These are phyloP conservation scores for Pisolithus tinctorius DNA, from an alignment of 768 basidiomycete genomes.

Conservation along the genomic window DNA sequence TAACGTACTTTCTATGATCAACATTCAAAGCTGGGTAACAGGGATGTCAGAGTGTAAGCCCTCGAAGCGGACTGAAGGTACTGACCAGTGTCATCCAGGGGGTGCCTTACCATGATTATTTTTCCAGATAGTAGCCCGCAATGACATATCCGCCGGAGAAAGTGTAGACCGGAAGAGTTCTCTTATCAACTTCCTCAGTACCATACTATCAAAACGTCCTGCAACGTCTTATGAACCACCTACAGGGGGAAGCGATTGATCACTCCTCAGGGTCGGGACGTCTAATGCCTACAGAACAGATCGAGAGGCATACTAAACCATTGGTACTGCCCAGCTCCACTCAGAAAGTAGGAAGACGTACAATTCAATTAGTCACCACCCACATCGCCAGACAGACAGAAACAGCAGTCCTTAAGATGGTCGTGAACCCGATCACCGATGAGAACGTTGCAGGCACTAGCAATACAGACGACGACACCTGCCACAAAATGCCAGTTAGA, in stretches of 20 bases:
- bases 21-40: too few species aligned
- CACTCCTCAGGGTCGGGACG: not conserved
- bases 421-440: slow-evolving; percentile 8
- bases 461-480: slow-evolving; percentile 12
- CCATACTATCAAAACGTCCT: not conserved
- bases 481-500: slow-evolving; percentile 2
- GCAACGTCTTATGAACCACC: not conserved
- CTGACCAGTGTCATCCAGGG: too few species aligned
- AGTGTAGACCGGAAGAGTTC: not conserved
- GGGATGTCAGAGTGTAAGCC: too few species aligned
- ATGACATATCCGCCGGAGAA: not conserved
- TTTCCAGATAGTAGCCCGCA: not conserved
- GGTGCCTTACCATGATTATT: too few species aligned
- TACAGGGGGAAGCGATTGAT: not conserved
- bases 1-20: too few species aligned
- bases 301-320: not conserved
- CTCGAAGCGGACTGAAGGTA: too few species aligned
- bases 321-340: too few species aligned
- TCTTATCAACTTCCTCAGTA: not conserved
- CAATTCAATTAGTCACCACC: not conserved
- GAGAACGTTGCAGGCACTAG: slow-evolving; percentile 15
- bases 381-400: not conserved
- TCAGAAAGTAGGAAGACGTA: not conserved
- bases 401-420: slow-evolving; percentile 3
- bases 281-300: not conserved